phyloP scores from a whole-genome alignment of 192 early-diverging fungal species.

The Coemansia sp. region DNA sequence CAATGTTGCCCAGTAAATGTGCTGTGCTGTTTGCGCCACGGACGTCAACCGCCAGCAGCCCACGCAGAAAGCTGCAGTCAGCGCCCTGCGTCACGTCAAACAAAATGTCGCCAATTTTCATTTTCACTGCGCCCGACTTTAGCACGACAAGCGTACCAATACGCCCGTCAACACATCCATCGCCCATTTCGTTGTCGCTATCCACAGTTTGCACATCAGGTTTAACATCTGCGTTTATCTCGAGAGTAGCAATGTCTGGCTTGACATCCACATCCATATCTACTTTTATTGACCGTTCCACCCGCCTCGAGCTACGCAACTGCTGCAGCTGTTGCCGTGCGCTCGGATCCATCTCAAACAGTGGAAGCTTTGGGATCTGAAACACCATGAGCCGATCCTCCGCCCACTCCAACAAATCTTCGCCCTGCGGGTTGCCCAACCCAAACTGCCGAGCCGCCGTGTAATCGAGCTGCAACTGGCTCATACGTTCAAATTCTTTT shows the following conservation, averaged over 20 bases:
- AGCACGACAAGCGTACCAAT: conserved; percentile 45
- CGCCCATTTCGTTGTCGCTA: conserved; percentile 1
- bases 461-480: conserved; percentile 18
- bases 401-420: background rate
- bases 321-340: conserved; percentile 15
- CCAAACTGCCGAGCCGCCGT: background rate
- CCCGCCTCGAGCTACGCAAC: conserved; percentile 1
- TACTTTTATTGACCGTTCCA: background rate
- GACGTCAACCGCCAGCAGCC: conserved; percentile 33
- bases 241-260: conserved; percentile 20
- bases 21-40: conserved; percentile 16
- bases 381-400: conserved; percentile 4
- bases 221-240: background rate
- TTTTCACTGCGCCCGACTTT: conserved; percentile 34
- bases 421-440: conserved; percentile 4
- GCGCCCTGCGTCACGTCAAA: conserved; percentile 45
- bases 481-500: conserved; percentile 22
- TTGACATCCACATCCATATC: conserved; percentile 35
- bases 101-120: conserved; percentile 40
- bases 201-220: background rate
- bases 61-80: conserved; percentile 46
- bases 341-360: conserved; percentile 35
- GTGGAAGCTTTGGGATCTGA: conserved; percentile 30
- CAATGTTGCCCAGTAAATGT: conserved; percentile 42
- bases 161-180: conserved; percentile 31